Evolutionary conservation across 2,329 filamentous ascomycete genomes (phyloP).

Genomic region (Fusarium fracticaudum): DNA sequence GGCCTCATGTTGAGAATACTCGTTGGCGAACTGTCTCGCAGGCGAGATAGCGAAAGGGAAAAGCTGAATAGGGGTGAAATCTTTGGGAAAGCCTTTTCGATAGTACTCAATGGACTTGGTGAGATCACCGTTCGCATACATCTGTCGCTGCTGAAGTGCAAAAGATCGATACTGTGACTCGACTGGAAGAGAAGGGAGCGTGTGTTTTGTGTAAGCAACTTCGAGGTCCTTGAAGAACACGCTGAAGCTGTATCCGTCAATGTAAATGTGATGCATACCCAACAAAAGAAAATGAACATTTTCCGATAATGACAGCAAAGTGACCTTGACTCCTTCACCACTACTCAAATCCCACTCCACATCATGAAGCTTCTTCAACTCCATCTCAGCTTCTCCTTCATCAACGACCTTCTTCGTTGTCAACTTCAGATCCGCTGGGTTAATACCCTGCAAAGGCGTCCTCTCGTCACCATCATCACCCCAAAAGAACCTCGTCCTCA

Average conservation of each 20-base stretch:
- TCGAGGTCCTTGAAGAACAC: background rate
- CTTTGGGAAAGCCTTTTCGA: background rate
- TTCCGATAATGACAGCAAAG: background rate
- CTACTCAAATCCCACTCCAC: background rate
- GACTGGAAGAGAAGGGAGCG: background rate
- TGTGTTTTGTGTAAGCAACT: background rate
- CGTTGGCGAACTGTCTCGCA: background rate
- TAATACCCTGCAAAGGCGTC: background rate
- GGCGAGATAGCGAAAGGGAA: background rate
- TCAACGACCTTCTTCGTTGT: background rate
- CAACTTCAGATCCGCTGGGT: background rate
- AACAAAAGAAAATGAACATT: background rate
- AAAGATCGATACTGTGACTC: background rate
- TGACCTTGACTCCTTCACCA: background rate
- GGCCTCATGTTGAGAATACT: background rate
- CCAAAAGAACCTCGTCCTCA: background rate
- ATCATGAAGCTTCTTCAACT: background rate
- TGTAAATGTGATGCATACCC: conserved; percentile 3
- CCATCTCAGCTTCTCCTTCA: background rate
- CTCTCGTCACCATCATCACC: background rate
- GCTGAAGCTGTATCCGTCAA: conserved; percentile 4
- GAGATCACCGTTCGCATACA: background rate
- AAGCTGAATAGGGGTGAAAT: background rate
- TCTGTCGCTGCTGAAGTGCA: background rate
- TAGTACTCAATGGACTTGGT: background rate